phyloP scores from a whole-genome alignment of 345 rosid species.

The Eucalyptus erythrocorys region DNA sequence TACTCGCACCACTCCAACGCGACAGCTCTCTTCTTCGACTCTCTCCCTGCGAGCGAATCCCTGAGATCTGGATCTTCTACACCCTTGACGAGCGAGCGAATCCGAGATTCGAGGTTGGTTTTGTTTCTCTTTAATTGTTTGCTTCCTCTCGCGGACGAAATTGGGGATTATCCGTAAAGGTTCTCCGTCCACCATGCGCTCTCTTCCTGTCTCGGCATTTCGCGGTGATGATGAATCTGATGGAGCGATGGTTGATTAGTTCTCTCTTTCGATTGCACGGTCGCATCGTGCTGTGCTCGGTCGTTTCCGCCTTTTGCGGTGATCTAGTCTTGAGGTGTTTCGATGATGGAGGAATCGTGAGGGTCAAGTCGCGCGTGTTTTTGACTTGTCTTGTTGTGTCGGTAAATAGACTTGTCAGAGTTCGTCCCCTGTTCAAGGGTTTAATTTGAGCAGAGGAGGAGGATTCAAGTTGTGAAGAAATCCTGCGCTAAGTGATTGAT shows the following conservation, averaged over 20 bases:
- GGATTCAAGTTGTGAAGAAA: too few relatives aligned
- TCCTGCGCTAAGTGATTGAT: too few relatives aligned
- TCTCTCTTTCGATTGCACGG: neutral
- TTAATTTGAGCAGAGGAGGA: too few relatives aligned
- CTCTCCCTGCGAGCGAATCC: too few relatives aligned
- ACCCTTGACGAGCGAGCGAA: too few relatives aligned
- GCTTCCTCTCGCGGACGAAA: too few relatives aligned
- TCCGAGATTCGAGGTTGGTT: too few relatives aligned
- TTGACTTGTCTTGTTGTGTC: neutral
- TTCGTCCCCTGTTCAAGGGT: too few relatives aligned
- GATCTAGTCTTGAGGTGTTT: neutral
- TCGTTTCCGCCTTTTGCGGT: neutral
- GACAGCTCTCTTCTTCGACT: too few relatives aligned
- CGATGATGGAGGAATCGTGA: neutral
- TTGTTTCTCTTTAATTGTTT: too few relatives aligned
- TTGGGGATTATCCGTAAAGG: constrained; percentile 63
- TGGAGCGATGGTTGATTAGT: neutral
- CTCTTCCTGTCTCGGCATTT: neutral
- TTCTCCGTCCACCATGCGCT: neutral
- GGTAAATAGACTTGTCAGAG: neutral
- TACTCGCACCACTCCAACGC: too few relatives aligned
- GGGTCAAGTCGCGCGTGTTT: neutral
- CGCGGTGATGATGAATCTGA: neutral
- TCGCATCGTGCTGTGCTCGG: neutral
- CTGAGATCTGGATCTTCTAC: too few relatives aligned